Conservation (phyloP, 2,329 filamentous ascomycete genomes). For the Talaromyces funiculosus region DNA sequence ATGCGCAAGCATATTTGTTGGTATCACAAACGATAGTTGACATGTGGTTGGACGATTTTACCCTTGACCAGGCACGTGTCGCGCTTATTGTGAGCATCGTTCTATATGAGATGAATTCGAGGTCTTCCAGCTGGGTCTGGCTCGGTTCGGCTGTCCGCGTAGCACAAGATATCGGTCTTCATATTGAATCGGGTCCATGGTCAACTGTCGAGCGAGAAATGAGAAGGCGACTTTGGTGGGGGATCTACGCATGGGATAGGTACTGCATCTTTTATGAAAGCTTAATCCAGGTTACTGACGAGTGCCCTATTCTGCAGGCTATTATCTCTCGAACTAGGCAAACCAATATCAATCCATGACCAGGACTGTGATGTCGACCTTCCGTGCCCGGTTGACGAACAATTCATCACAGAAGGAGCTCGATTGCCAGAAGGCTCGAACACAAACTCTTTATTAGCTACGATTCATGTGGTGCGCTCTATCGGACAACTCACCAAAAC, state of each 20-base stretch:
- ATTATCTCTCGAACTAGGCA: conserved; percentile 71
- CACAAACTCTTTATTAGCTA: conserved; percentile 67
- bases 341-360: conserved; percentile 78
- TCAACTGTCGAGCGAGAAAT: conserved; percentile 75
- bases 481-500: conserved; percentile 68
- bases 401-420: conserved; percentile 49
- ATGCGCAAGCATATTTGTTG: conserved; percentile 64
- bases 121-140: conserved; percentile 81
- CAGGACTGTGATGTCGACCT: conserved; percentile 79
- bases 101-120: conserved; percentile 78
- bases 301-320: conserved; percentile 43
- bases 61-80: conserved; percentile 67
- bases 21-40: conserved; percentile 65
- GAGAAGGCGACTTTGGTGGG: conserved; percentile 87
- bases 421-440: conserved; percentile 43
- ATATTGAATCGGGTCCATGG: conserved; percentile 68
- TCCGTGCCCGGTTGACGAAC: conserved; percentile 75
- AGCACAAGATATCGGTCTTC: conserved; percentile 76
- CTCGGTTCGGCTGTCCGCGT: conserved; percentile 72
- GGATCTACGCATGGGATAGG: conserved; percentile 85
- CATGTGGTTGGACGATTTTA: conserved; percentile 73
- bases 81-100: conserved; percentile 71
- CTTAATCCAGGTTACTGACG: background rate
- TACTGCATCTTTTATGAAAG: conserved; percentile 31
- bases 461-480: conserved; percentile 75